These are phyloP conservation scores for Galium porrigens DNA, from an alignment of 305 asterid genomes.

Conservation along the genomic window DNA sequence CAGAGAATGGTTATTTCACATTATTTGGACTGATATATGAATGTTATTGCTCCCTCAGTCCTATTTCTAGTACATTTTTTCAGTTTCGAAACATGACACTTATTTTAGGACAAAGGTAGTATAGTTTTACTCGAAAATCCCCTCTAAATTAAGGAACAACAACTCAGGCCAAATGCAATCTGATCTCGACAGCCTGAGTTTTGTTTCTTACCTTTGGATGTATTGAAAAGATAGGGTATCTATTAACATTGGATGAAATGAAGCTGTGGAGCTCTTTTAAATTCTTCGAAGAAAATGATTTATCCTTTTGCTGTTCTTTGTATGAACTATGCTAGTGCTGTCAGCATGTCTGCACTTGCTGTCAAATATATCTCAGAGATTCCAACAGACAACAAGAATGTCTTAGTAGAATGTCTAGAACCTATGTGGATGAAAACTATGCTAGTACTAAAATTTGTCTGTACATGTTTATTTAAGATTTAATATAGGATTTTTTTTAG, in stretches of 20 bases:
- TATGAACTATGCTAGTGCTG: background rate
- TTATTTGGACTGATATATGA: background rate
- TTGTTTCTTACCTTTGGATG: background rate
- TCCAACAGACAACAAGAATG: conserved; percentile 1
- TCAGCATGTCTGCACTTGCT: conserved; percentile 1
- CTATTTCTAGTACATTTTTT: background rate
- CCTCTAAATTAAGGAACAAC: background rate
- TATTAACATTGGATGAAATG: background rate
- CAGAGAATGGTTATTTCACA: background rate
- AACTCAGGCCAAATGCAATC: background rate
- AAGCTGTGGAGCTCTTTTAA: background rate
- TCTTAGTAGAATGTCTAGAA: background rate
- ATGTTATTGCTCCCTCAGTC: background rate
- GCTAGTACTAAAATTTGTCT: background rate
- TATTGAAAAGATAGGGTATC: background rate
- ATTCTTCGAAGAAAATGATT: background rate
- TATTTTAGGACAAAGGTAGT: background rate
- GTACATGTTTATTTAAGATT: background rate
- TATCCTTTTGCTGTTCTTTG: background rate
- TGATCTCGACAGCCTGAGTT: background rate
- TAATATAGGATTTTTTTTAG: background rate
- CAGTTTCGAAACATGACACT: background rate
- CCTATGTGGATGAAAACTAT: background rate
- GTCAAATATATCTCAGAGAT: background rate
- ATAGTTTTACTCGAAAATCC: background rate